Base-by-base conservation (phyloP, 768 basidiomycete genomes). In the Suillus paluster region DNA sequence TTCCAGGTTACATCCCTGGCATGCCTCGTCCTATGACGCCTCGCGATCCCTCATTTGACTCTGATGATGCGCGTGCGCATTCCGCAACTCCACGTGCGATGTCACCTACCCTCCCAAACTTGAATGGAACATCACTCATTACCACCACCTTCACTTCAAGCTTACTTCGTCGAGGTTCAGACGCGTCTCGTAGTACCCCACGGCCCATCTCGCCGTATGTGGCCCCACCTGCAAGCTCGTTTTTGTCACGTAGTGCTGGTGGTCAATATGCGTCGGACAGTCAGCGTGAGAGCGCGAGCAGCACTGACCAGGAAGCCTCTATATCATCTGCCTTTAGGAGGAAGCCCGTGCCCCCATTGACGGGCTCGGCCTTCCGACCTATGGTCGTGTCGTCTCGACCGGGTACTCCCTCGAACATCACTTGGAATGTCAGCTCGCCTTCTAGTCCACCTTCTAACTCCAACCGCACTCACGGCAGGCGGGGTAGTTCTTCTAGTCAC, bases 21-120 rank as follows among this genome's bases (percentile, higher is more conserved):
- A 95, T 95, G 93, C 90, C 91, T 23, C 81, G 93, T 45, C 93
- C 93, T 19, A 93, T 94, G 90, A 94, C 93, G 7, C 93, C 93
- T n/a, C 88, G 86, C 60, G 90, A 92, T 65, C 68, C 77, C 7
- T 77, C 83, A 36, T 78, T 80, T 60, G 93, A 93, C 53, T 71
- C 81, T 33, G 92, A 94, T 59, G 90, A 92, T 62, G 84, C 86
- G 67, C 88, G 86, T 61, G 90, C 89, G 1, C 87, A 88, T 52
- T 82, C 83, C 39, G 78, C 79, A 25, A 95, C 92, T 5, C 92
- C 92, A 60, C 88, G 92, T 59, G 92, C 92, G 19, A 87, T 86
- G 19, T 88, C 89, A 0, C 89, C 89, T 46, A 80, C 80, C 50
- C 76, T 78, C 60, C 76, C 79, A 45, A 71, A 70, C 33, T 59